Conservation (phyloP, 2,329 filamentous ascomycete species). For the Simplicillium sp. region DNA sequence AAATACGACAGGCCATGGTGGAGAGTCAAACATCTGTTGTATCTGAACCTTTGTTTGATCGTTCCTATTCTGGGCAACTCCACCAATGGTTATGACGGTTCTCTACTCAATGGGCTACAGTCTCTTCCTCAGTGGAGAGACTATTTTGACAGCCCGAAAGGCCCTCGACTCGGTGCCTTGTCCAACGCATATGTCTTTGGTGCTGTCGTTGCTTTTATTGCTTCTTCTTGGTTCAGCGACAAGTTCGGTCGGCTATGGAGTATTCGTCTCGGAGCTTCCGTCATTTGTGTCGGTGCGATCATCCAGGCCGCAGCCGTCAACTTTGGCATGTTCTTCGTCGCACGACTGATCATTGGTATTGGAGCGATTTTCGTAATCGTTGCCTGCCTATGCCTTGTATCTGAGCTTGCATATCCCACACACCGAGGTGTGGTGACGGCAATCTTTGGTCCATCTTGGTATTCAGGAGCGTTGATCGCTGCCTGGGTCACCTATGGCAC, state of each 20-base stretch:
- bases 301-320: conserved; percentile 26
- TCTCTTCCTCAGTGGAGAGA: not conserved
- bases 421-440: conserved; percentile 22
- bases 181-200: not conserved
- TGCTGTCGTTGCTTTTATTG: not conserved
- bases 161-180: not conserved
- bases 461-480: conserved; percentile 25
- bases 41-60: not conserved
- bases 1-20: too few species aligned
- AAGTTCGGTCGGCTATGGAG: not conserved
- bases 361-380: conserved; percentile 17
- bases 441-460: conserved; percentile 21
- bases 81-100: not conserved
- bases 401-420: conserved; percentile 22
- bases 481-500: conserved; percentile 28
- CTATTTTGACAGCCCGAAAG: not conserved
- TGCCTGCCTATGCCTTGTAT: conserved; percentile 19
- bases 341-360: conserved; percentile 21
- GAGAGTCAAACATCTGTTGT: too few species aligned
- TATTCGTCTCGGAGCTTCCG: not conserved
- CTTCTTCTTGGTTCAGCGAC: not conserved
- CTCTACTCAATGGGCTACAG: not conserved
- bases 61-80: not conserved
- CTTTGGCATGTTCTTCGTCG: conserved; percentile 22
- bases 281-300: conserved; percentile 21